Base-by-base conservation (phyloP, 2,329 filamentous ascomycete genomes). In the Aureobasidium mangrovei region DNA sequence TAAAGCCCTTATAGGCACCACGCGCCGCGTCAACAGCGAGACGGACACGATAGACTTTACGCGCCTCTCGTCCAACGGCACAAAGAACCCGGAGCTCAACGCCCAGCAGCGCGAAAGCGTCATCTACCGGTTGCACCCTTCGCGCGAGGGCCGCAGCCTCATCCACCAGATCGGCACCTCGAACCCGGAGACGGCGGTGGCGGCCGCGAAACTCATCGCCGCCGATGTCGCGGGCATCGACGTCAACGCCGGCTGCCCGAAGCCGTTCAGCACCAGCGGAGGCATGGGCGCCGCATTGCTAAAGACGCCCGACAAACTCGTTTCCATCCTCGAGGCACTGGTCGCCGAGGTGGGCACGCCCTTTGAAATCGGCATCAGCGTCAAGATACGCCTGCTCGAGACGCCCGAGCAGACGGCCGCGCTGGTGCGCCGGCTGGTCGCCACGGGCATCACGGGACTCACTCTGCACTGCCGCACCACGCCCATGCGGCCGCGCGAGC, bases 201-300 rank as follows among this genome's bases (percentile, higher is more conserved):
- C 86, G 67, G 91, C 91, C 1, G 90, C 91, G 2, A 83, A 83
- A 52, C 73, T 96, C 12, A 85, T 98, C 24, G 93, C 91, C 0
- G 79, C 74, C 9, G 89, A 97, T 70, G 93, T 98, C 3, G 84
- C 85, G 0, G 93, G 93, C 57, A 96, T 98, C 62, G 93, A 97
- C 68, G 86, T 98, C 58, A 98, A 98, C 69, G 90, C 93, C 0
- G 93, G 93, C n/a, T 98, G 93, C 67, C 93, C 93, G 0, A 98
- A 98, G 70, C 88, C 91, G 0, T 98, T 98, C 71, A 95, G 88
- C 65, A 95, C 91, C 2, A 81, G 80, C 59, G 90, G 90, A 57
- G 93, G 93, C 46, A 98, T 98, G 93, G 93, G 93, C 46, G 93
- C 93, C 0, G 91, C 91, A 1, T 78, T 98, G 24, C 79, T 98